Percentiles rank a stretch among this genome's conserved stretches.
Evolutionary conservation across 768 basidiomycete species (phyloP).

Genomic region (Agaricus blazei): DNA sequence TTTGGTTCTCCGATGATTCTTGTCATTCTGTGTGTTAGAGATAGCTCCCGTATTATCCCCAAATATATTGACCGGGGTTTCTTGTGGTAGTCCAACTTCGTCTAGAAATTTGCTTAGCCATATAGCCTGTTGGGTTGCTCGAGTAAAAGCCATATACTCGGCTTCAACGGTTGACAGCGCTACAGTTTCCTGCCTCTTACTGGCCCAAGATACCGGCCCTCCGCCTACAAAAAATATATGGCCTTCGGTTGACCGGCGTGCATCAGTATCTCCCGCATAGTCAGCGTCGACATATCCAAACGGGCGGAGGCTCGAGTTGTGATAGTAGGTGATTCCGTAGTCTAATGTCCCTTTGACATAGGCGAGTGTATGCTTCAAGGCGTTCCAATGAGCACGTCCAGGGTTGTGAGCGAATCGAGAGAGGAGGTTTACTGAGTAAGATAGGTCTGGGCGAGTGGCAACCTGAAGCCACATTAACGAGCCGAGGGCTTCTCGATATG

Average conservation of each 20-base stretch:
- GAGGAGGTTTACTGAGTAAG: no score
- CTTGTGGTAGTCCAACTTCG: background rate
- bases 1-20: conserved; percentile 26
- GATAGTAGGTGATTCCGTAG: background rate
- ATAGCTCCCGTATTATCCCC: no score
- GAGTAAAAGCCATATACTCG: conserved; percentile 14
- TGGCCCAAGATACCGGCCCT: no score
- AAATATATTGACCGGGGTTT: no score
- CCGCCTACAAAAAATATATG: no score
- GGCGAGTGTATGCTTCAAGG: no score
- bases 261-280: background rate
- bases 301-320: background rate
- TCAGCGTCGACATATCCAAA: conserved; percentile 13
- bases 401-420: no score
- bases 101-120: conserved; percentile 8
- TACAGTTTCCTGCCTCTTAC: no score
- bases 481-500: conserved; percentile 15
- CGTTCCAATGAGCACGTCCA: no score
- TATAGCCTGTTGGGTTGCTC: background rate
- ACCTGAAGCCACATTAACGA: conserved; percentile 17
- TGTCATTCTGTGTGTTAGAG: no score
- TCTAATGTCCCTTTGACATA: background rate
- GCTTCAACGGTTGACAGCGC: background rate
- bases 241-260: no score
- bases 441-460: no score